Percentiles rank a stretch among this genome's conserved stretches.
Evolutionary conservation across 192 early-diverging fungal genomes (phyloP).

Genomic region (Coemansia sp.): DNA sequence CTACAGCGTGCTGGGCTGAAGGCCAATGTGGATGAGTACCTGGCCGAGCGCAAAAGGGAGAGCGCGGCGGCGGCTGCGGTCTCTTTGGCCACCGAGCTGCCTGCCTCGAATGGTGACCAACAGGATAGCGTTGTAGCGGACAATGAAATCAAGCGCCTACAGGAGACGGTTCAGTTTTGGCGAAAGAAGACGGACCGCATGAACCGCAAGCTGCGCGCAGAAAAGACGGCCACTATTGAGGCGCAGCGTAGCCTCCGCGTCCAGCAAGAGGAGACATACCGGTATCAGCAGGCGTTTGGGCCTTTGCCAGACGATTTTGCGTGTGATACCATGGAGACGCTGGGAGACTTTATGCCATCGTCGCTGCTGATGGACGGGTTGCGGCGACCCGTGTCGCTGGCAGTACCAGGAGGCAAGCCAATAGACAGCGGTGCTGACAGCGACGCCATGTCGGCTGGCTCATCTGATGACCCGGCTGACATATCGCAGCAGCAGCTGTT

Average conservation of each 20-base stretch:
- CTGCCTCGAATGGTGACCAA: neutral
- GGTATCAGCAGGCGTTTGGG: constrained; percentile 46
- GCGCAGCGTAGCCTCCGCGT: constrained; percentile 31
- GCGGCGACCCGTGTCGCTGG: constrained; percentile 8
- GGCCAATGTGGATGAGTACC: constrained; percentile 55
- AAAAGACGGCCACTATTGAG: constrained; percentile 30
- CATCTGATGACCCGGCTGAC: constrained; percentile 2
- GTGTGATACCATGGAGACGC: constrained; percentile 28
- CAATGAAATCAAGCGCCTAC: constrained; percentile 37
- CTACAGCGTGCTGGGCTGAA: constrained; percentile 57
- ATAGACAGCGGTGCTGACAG: constrained; percentile 13
- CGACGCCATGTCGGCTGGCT: constrained; percentile 16
- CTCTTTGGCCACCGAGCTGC: neutral
- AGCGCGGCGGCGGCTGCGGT: constrained; percentile 4
- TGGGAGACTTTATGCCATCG: constrained; percentile 35
- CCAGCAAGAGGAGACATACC: constrained; percentile 47
- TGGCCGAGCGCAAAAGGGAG: constrained; percentile 34
- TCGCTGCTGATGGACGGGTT: neutral
- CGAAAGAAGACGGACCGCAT: constrained; percentile 46
- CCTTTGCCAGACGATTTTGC: constrained; percentile 30
- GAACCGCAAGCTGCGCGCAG: constrained; percentile 42
- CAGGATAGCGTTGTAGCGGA: constrained; percentile 18
- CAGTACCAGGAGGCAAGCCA: neutral
- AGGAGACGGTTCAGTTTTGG: constrained; percentile 45
- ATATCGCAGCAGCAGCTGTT: constrained; percentile 2